Evolutionary conservation across 2,329 filamentous ascomycete genomes (phyloP).

Genomic region (Beauveria medogensis): DNA sequence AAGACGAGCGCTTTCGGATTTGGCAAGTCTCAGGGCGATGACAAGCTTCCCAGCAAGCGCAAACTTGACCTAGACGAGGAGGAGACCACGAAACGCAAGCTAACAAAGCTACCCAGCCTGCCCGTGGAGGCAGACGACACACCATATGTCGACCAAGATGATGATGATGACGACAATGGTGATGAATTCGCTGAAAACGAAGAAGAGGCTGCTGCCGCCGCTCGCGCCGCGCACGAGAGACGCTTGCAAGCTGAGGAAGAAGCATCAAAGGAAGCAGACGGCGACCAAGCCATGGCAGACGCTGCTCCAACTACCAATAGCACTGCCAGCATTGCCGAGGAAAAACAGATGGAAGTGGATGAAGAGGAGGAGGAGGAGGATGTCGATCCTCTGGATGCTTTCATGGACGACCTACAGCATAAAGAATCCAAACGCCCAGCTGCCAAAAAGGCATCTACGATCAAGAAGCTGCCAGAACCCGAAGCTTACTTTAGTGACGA

Average conservation of each 20-base stretch:
- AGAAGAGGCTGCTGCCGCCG: slow-evolving; percentile 79
- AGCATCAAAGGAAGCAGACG: slow-evolving; percentile 26
- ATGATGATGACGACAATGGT: slow-evolving; percentile 64
- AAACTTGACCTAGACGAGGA: slow-evolving; percentile 84
- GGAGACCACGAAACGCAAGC: slow-evolving; percentile 75
- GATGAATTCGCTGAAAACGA: slow-evolving; percentile 75
- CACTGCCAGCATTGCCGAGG: slow-evolving; percentile 14
- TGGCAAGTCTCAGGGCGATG: slow-evolving; percentile 56
- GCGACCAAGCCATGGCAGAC: slow-evolving; percentile 25
- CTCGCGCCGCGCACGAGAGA: slow-evolving; percentile 75
- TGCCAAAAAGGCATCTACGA: slow-evolving; percentile 19
- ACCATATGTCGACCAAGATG: slow-evolving; percentile 54
- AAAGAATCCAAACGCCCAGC: slow-evolving; percentile 40
- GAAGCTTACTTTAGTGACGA: slow-evolving; percentile 87
- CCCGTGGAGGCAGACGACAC: slow-evolving; percentile 56
- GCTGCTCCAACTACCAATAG: slow-evolving; percentile 15
- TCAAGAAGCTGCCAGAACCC: slow-evolving; percentile 56
- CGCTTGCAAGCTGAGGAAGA: slow-evolving; percentile 50
- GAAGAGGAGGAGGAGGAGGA: slow-evolving; percentile 61
- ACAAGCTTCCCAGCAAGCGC: slow-evolving; percentile 58
- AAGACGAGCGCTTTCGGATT: slow-evolving; percentile 84
- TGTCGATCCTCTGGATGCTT: slow-evolving; percentile 89
- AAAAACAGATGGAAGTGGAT: slow-evolving; percentile 50
- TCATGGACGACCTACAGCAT: slow-evolving; percentile 67
- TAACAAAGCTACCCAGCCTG: slow-evolving; percentile 80